phyloP scores from a whole-genome alignment of 2,329 filamentous ascomycete species.

The Byssoonygena ceratinophila region DNA sequence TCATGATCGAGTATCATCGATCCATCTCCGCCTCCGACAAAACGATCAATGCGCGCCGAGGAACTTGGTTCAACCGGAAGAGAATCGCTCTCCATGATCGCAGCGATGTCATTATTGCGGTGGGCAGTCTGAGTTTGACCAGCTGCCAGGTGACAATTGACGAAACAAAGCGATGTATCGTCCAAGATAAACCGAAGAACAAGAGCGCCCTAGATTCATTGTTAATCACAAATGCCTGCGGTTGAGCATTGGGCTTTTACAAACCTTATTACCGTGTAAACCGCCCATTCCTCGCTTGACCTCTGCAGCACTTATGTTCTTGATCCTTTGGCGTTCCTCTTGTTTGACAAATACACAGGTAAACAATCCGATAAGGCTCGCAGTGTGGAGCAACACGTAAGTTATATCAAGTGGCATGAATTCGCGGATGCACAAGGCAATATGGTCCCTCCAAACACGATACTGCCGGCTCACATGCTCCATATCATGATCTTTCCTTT shows the following conservation, averaged over 20 bases:
- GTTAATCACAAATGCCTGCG: not conserved
- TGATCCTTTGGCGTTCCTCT: slow-evolving; percentile 62
- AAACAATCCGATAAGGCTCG: slow-evolving; percentile 85
- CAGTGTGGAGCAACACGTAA: slow-evolving; percentile 79
- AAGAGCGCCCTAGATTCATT: slow-evolving; percentile 58
- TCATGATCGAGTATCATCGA: slow-evolving; percentile 94
- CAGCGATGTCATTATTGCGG: slow-evolving; percentile 83
- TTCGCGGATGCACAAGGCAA: slow-evolving; percentile 72
- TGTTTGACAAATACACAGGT: slow-evolving; percentile 91
- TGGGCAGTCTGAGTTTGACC: slow-evolving; percentile 83
- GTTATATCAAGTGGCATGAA: slow-evolving; percentile 64
- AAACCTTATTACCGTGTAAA: slow-evolving; percentile 79
- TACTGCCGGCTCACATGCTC: slow-evolving; percentile 94
- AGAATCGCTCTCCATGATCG: slow-evolving; percentile 69
- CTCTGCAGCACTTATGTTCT: slow-evolving; percentile 65
- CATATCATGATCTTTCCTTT: slow-evolving; percentile 66
- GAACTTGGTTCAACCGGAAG: slow-evolving; percentile 64
- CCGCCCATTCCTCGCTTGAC: slow-evolving; percentile 96
- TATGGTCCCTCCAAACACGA: slow-evolving; percentile 86
- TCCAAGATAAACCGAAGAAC: slow-evolving; percentile 87
- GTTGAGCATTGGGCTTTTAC: slow-evolving; percentile 14
- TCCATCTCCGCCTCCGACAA: slow-evolving; percentile 84
- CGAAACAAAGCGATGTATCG: slow-evolving; percentile 86
- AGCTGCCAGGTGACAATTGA: slow-evolving; percentile 94
- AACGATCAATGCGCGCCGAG: slow-evolving; percentile 61